A percentile compares a stretch with the other conserved stretches of the same genome.
phyloP scores from a whole-genome alignment of 1,284 basidiomycete species.

The Trichosporon sp. region DNA sequence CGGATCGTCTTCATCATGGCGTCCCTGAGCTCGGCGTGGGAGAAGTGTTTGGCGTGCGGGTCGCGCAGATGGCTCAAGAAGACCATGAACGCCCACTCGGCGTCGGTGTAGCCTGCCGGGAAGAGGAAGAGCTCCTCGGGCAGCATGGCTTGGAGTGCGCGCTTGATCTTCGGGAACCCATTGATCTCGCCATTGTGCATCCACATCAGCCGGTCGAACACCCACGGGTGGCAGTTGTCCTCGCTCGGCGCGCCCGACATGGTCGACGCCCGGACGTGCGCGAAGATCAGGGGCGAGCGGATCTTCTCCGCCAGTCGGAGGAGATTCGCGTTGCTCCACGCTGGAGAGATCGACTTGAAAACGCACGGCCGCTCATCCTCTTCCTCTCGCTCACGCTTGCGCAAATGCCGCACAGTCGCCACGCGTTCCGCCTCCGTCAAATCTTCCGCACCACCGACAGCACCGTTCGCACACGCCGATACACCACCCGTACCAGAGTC shows the following conservation, averaged over 20 bases:
- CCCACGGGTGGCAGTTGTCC: constrained; percentile 92
- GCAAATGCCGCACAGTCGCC: constrained; percentile 23
- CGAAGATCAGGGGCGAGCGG: constrained; percentile 89
- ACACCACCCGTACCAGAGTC: neutral
- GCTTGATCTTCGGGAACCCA: constrained; percentile 72
- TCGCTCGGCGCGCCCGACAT: constrained; percentile 66
- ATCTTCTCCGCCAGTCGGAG: constrained; percentile 88
- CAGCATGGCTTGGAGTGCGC: constrained; percentile 65
- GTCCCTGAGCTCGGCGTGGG: constrained; percentile 49
- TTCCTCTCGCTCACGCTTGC: constrained; percentile 55
- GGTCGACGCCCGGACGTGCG: constrained; percentile 83
- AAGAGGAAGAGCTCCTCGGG: constrained; percentile 77
- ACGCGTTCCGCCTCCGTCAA: constrained; percentile 20
- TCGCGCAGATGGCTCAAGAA: constrained; percentile 81
- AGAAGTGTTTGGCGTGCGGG: constrained; percentile 56
- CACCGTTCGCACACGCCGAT: neutral
- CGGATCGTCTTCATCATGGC: constrained; percentile 84
- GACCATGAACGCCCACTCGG: constrained; percentile 91
- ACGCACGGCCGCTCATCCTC: constrained; percentile 83
- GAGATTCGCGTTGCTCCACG: constrained; percentile 91
- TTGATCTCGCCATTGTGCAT: constrained; percentile 92
- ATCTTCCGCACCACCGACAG: constrained; percentile 1
- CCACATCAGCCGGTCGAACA: constrained; percentile 82
- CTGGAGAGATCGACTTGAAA: constrained; percentile 92
- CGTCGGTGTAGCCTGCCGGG: constrained; percentile 90